Percentiles rank a stretch among this genome's conserved stretches.
Conservation (phyloP, 352 stramenopile species). For the Blastocystis sp. region DNA sequence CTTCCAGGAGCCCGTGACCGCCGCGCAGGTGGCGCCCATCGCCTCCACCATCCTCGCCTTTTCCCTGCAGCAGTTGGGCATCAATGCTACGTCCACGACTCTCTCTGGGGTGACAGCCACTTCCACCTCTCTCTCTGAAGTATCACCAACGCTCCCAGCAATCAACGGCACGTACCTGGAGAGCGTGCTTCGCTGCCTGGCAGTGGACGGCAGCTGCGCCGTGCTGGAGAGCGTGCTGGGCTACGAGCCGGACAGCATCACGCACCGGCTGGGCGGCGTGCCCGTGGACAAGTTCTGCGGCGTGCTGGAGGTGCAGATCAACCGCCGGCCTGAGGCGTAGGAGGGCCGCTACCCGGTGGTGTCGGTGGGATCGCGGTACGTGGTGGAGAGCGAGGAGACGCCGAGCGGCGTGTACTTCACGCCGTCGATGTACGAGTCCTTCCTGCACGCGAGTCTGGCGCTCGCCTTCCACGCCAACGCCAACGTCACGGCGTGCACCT, state of each 20-base stretch:
- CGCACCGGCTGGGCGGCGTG: not conserved
- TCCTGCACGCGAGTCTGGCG: slow-evolving; percentile 28
- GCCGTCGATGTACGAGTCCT: slow-evolving; percentile 38
- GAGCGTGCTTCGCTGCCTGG: slow-evolving; percentile 5
- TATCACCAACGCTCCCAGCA: not conserved
- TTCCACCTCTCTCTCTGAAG: too few species aligned
- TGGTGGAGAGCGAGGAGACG: not conserved
- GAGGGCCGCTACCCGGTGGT: slow-evolving; percentile 38
- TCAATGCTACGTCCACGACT: not conserved
- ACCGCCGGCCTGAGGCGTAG: not conserved
- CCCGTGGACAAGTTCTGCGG: not conserved
- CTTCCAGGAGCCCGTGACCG: not conserved
- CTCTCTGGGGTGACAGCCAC: not conserved
- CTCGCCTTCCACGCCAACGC: slow-evolving; percentile 1
- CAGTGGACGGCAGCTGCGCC: not conserved
- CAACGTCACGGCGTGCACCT: not conserved
- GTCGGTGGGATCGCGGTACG: not conserved
- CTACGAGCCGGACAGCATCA: not conserved
- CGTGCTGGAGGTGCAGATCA: not conserved
- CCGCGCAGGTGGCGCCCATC: not conserved
- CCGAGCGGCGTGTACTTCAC: slow-evolving; percentile 44
- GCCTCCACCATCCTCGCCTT: slow-evolving; percentile 8
- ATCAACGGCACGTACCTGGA: slow-evolving; percentile 53
- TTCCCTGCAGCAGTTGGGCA: not conserved
- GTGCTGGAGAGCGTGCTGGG: slow-evolving; percentile 10